Evolutionary conservation across 345 rosid genomes (phyloP).

Genomic region (Turnera subulata): DNA sequence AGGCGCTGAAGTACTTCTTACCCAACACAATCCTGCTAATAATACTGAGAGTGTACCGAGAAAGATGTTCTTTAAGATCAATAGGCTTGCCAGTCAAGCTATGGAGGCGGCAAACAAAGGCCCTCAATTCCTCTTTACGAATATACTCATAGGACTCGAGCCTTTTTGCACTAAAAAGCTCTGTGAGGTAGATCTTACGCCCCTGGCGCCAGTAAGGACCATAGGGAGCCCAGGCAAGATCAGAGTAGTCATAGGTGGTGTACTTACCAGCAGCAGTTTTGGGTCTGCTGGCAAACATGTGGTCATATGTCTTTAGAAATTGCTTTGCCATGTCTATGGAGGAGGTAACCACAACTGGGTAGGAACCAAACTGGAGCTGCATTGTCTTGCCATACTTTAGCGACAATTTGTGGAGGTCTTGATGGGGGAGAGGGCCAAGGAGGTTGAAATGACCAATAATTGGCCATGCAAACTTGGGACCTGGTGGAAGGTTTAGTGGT

Average conservation of each 20-base stretch:
- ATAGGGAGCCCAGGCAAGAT: conserved; percentile 57
- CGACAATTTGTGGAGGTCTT: conserved; percentile 25
- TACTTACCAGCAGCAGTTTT: conserved; percentile 53
- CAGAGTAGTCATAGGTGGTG: conserved; percentile 57
- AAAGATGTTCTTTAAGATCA: conserved; percentile 38
- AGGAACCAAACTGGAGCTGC: conserved; percentile 32
- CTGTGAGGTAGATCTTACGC: conserved; percentile 47
- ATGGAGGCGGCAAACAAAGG: conserved; percentile 22
- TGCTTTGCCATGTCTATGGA: conserved; percentile 1
- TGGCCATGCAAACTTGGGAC: conserved; percentile 32
- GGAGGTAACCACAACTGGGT: conserved; percentile 11
- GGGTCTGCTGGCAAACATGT: conserved; percentile 35
- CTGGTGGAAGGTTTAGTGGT: conserved; percentile 22
- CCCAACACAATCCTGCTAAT: conserved; percentile 67
- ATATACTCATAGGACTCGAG: conserved; percentile 55
- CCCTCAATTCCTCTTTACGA: conserved; percentile 38
- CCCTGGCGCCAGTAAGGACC: conserved; percentile 73
- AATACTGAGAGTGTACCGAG: conserved; percentile 32
- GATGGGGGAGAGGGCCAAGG: conserved; percentile 35
- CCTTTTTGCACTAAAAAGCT: conserved; percentile 54
- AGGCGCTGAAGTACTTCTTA: conserved; percentile 37
- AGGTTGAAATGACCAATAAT: conserved; percentile 37
- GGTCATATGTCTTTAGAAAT: neutral
- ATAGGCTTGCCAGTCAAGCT: conserved; percentile 12
- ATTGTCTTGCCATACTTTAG: conserved; percentile 28